These are phyloP conservation scores for Infundibulicybe gibba DNA, from an alignment of 768 basidiomycete species.

Conservation along the genomic window DNA sequence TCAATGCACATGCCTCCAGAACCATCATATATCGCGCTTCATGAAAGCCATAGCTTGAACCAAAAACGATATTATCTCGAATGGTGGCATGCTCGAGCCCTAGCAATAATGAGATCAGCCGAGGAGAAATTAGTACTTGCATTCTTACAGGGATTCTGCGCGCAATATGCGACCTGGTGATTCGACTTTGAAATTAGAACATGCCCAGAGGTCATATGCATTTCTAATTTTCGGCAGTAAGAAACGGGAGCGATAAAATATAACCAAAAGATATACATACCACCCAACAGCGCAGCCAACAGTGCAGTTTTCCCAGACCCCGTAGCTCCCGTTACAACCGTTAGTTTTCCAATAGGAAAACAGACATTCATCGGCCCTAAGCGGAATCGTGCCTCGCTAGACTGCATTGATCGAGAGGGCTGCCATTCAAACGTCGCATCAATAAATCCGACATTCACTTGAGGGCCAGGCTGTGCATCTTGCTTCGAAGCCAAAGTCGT, in stretches of 20 bases:
- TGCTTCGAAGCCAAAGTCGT: conserved; percentile 48
- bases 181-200: conserved; percentile 53
- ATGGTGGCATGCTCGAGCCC: conserved; percentile 84
- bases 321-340: conserved; percentile 61
- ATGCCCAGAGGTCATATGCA: conserved; percentile 50
- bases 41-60: conserved; percentile 54
- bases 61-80: conserved; percentile 78
- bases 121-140: background rate
- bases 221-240: conserved; percentile 35
- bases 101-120: conserved; percentile 21
- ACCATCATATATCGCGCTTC: conserved; percentile 61
- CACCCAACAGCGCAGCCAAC: conserved; percentile 62
- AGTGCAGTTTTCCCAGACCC: conserved; percentile 70
- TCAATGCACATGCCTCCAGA: conserved; percentile 71
- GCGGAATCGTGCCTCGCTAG: conserved; percentile 37
- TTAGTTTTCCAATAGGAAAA: conserved; percentile 57
- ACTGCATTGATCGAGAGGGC: conserved; percentile 20
- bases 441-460: conserved; percentile 45
- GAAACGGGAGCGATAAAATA: conserved; percentile 1
- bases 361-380: conserved; percentile 53
- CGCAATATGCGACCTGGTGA: conserved; percentile 67
- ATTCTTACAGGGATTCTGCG: conserved; percentile 58
- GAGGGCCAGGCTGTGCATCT: conserved; percentile 1
- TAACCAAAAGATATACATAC: conserved; percentile 27
- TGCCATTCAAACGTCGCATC: conserved; percentile 60